phyloP scores from a whole-genome alignment of 176 grass and related monocot genomes.

The Echinochloa phyllopogon region DNA sequence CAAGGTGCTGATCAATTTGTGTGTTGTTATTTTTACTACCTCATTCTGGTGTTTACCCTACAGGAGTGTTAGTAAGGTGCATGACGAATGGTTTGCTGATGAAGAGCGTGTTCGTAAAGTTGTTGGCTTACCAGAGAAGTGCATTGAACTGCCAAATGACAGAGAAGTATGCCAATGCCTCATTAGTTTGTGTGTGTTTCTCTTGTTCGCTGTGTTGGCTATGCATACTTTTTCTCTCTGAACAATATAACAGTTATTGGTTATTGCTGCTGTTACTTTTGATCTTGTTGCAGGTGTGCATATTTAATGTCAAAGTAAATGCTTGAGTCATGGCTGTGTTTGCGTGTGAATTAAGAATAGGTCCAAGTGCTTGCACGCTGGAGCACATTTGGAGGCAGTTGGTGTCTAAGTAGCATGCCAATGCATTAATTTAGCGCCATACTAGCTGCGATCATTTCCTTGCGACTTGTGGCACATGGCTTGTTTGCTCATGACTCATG shows the following conservation, averaged over 20 bases:
- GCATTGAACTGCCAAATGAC: conserved; percentile 59
- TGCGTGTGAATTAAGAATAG: not conserved
- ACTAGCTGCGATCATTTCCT: not conserved
- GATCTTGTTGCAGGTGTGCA: not conserved
- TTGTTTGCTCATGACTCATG: not conserved
- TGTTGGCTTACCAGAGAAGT: conserved; percentile 86
- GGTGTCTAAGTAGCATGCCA: not conserved
- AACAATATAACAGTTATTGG: conserved; percentile 13
- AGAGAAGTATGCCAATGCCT: conserved; percentile 73
- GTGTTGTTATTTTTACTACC: conserved; percentile 28
- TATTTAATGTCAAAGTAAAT: not conserved
- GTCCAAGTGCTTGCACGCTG: not conserved
- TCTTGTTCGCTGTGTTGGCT: conserved; percentile 39
- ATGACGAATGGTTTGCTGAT: conserved; percentile 99
- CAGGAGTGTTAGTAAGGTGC: conserved; percentile 99
- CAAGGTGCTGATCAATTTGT: conserved; percentile 21
- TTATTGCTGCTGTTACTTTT: not conserved
- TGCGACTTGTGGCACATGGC: not conserved
- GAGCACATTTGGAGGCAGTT: not conserved
- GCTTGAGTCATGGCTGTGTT: not conserved
- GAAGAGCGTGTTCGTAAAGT: conserved; percentile 90
- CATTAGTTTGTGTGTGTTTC: conserved; percentile 13
- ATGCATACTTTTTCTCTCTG: not conserved
- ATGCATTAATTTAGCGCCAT: not conserved
- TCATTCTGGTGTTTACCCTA: conserved; percentile 24